Conservation (phyloP, 306 rosid genomes). For the Malus sieversii region DNA sequence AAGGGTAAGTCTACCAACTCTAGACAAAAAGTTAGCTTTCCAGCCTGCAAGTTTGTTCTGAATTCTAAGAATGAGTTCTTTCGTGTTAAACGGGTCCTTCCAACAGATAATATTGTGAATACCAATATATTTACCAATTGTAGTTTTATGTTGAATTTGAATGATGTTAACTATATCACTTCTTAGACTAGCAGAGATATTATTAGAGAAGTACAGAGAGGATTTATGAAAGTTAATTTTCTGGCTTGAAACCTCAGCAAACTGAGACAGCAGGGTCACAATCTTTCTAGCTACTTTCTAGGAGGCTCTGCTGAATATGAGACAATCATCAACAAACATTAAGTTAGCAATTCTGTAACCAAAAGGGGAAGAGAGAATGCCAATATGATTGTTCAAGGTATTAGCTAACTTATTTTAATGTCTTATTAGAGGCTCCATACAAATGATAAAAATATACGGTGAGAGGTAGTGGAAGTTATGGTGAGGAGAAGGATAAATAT, state of each 20-base stretch:
- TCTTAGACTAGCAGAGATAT: neutral
- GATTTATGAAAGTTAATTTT: neutral
- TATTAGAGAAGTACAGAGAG: neutral
- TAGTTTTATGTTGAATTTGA: too few species aligned
- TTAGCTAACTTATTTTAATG: neutral
- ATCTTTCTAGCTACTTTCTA: neutral
- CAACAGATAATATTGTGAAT: too few species aligned
- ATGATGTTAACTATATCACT: neutral
- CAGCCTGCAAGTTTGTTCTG: neutral
- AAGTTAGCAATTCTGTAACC: neutral
- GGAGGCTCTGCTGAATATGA: neutral
- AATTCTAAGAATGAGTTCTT: neutral
- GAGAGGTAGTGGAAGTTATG: neutral
- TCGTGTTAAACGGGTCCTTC: neutral
- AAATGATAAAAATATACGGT: neutral
- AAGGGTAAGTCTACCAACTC: neutral
- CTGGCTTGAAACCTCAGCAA: neutral
- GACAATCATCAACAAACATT: neutral
- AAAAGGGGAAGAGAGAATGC: neutral
- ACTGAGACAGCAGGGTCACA: fast-evolving
- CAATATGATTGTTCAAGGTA: neutral
- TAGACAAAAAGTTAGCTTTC: neutral
- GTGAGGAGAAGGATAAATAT: too few species aligned
- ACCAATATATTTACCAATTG: too few species aligned
- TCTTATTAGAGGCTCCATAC: neutral